Evolutionary conservation across 2,329 filamentous ascomycete species (phyloP).

Genomic region (Ophiosphaerella herpotricha): DNA sequence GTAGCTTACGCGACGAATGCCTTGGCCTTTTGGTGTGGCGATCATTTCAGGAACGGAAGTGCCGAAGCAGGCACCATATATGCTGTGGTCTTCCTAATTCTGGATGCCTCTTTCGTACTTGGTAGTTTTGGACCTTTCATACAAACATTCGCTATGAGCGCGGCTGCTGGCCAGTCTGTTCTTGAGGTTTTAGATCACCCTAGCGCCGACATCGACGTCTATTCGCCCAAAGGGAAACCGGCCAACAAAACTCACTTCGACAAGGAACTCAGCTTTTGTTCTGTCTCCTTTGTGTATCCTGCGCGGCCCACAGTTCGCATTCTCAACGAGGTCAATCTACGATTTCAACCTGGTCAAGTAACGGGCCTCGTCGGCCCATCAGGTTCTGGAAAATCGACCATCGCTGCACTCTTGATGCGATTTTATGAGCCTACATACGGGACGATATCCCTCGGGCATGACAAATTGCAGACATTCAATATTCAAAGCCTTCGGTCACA

Average conservation of each 20-base stretch:
- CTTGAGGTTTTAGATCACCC: slow-evolving; percentile 51
- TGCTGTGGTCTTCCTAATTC: slow-evolving; percentile 67
- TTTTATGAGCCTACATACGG: slow-evolving; percentile 45
- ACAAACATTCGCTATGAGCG: slow-evolving; percentile 59
- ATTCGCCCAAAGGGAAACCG: slow-evolving; percentile 33
- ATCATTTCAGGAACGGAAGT: slow-evolving; percentile 30
- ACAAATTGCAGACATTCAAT: slow-evolving; percentile 34
- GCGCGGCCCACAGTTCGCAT: slow-evolving; percentile 49
- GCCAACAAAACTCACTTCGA: slow-evolving; percentile 25
- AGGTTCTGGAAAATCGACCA: slow-evolving; percentile 52
- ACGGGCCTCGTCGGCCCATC: slow-evolving; percentile 54
- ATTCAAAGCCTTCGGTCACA: slow-evolving; percentile 38
- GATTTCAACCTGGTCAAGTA: slow-evolving; percentile 46
- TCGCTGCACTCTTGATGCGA: slow-evolving; percentile 50
- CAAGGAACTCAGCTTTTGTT: slow-evolving; percentile 41
- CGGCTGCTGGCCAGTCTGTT: slow-evolving; percentile 55
- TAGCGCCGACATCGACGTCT: slow-evolving; percentile 45
- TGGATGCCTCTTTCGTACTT: slow-evolving; percentile 67
- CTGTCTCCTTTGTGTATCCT: slow-evolving; percentile 52
- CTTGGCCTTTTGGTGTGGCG: slow-evolving; percentile 53
- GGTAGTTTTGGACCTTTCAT: slow-evolving; percentile 67
- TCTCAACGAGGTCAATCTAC: slow-evolving; percentile 45
- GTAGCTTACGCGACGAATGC: slow-evolving; percentile 53
- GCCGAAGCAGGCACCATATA: slow-evolving; percentile 59
- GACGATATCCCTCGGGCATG: slow-evolving; percentile 29